Conservation (phyloP, 495 filamentous ascomycete genomes). For the Talaromyces borbonicus region DNA sequence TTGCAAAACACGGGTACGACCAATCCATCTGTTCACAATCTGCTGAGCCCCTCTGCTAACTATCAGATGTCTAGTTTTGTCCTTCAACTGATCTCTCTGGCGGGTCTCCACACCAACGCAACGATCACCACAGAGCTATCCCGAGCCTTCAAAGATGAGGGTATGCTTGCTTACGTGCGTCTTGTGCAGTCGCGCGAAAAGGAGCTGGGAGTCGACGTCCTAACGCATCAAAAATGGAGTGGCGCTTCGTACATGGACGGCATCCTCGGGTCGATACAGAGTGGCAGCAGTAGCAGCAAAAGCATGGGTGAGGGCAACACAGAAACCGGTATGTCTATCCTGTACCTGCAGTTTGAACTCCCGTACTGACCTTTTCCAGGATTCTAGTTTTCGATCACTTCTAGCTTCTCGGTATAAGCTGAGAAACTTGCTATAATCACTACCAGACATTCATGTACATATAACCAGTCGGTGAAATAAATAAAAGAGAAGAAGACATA, state of each 20-base stretch:
- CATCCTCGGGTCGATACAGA: conserved; percentile 84
- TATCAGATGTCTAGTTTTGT: conserved; percentile 55
- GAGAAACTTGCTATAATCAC: too few species aligned
- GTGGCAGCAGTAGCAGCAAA: conserved; percentile 72
- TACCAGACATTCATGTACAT: too few species aligned
- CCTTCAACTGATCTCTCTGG: conserved; percentile 84
- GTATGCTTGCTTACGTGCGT: conserved; percentile 93
- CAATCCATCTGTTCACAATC: neutral
- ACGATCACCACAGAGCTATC: conserved; percentile 81
- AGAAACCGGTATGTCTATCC: conserved; percentile 39
- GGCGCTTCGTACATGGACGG: conserved; percentile 89
- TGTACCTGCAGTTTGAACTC: neutral
- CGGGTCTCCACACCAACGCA: conserved; percentile 82
- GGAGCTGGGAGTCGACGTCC: conserved; percentile 83
- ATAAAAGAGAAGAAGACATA: too few species aligned
- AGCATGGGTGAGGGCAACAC: conserved; percentile 81
- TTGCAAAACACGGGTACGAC: conserved; percentile 69
- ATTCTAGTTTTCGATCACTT: neutral
- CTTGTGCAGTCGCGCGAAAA: conserved; percentile 83
- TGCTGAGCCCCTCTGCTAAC: neutral
- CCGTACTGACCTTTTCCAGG: neutral
- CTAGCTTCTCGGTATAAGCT: too few species aligned
- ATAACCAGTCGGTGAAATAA: too few species aligned
- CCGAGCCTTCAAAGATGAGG: conserved; percentile 71
- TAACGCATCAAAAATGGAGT: conserved; percentile 98